Evolutionary conservation across 805 yeast species (phyloP), one percentile per base, ranked within the genome.

Genomic region (Ogataea minuta): DNA sequence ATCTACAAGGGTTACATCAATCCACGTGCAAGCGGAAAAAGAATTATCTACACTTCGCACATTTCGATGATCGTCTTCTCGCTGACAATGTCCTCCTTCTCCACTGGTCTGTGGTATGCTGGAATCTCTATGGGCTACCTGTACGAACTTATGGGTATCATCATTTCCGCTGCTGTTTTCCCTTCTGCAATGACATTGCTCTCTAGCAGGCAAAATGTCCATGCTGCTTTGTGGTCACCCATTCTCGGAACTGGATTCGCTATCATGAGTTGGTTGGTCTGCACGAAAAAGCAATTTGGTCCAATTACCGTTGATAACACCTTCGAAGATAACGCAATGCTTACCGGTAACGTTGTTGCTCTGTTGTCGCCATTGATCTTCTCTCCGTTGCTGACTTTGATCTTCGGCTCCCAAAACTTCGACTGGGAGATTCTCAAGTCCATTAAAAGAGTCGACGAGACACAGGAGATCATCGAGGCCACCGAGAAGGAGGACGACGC

Each of bases 271-370:
- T 83, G 90, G 87, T 54, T 76, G 31, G 73, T 66, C 5, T 64
- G 73, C 36, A 72, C 80, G 7, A 74, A 69, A 46, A 62, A 66
- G 3, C 50, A 66, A 31, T 65, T 59, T 41, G 72, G 73, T 25
- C 48, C 59, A 3, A 64, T 75, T 30, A 72, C 72, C 6, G 72
- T 72, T 70, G 59, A 65, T 61, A 41, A 44, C 36, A 78, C 95
- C n/a, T 93, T 91, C 49, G 76, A 72, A 47, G 95, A 90, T 60
- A 75, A 85, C 57, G 84, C 96, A 28, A 90, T 90, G 96, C 71
- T 88, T 46, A 80, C 82, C 3, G 96, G 96, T 44, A 89, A 89
- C 61, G 79, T 87, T 32, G 89, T 87, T 36, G 91, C 96, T 0
- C 65, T 89, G 45, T 67, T 79, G 38, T 74, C 90, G 2, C 95